phyloP scores from a whole-genome alignment of 2,329 filamentous ascomycete genomes.

The Aspergillus tamarii region DNA sequence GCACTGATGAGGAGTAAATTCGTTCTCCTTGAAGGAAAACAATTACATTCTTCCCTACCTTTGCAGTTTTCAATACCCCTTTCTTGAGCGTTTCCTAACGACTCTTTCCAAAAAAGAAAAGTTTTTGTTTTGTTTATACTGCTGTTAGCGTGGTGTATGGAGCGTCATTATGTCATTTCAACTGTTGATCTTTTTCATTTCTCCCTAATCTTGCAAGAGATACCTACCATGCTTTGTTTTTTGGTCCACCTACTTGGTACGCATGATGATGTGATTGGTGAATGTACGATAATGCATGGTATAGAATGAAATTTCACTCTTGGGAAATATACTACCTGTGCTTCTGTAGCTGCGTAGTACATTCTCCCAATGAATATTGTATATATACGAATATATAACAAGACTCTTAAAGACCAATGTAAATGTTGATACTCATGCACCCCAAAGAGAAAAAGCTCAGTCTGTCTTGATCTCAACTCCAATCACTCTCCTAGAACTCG shows the following conservation, averaged over 20 bases:
- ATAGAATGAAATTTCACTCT: not conserved
- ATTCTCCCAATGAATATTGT: not conserved
- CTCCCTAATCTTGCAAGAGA: slow-evolving; percentile 1
- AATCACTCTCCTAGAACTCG: no score
- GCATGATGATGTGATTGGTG: slow-evolving; percentile 5
- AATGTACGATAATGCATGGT: slow-evolving; percentile 3
- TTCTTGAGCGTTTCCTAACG: not conserved
- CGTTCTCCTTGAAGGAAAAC: not conserved
- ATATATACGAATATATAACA: not conserved
- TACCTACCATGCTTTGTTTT: slow-evolving; percentile 4
- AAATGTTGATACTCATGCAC: not conserved
- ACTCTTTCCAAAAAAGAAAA: not conserved
- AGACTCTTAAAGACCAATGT: not conserved
- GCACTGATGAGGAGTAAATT: slow-evolving; percentile 45
- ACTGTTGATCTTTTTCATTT: slow-evolving; percentile 5
- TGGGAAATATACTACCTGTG: not conserved
- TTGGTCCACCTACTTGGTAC: slow-evolving; percentile 10
- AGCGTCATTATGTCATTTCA: slow-evolving; percentile 8
- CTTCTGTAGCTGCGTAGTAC: not conserved
- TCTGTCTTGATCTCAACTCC: no score
- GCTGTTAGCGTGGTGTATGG: slow-evolving; percentile 31
- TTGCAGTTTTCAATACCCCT: slow-evolving; percentile 1
- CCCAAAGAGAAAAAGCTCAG: slow-evolving; percentile 22
- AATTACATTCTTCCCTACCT: not conserved
- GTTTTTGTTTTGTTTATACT: slow-evolving; percentile 1